Conservation (phyloP, 768 basidiomycete genomes). For the Tricholoma hemisulphureum region DNA sequence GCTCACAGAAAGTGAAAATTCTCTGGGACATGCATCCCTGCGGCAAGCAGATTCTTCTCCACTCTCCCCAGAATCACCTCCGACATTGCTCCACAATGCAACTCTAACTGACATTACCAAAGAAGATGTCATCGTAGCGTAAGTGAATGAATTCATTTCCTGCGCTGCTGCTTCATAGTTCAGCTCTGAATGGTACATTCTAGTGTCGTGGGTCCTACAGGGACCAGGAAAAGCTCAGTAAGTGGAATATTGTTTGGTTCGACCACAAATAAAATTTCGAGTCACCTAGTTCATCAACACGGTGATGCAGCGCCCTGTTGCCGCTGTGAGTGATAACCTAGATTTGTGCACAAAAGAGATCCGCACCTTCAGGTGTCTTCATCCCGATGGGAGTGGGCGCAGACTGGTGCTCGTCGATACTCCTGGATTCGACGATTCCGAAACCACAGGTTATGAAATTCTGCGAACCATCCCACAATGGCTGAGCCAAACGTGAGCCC, state of each 20-base stretch:
- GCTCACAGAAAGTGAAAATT: conserved; percentile 8
- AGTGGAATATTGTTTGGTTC: not conserved
- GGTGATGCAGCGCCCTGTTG: conserved; percentile 6
- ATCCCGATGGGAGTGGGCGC: conserved; percentile 17
- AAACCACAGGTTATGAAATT: conserved; percentile 22
- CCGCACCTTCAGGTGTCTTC: conserved; percentile 13
- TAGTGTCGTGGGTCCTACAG: conserved; percentile 30
- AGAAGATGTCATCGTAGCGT: conserved; percentile 19
- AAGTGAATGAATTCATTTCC: conserved; percentile 4
- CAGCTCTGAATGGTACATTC: conserved; percentile 1
- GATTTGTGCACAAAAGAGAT: conserved; percentile 22
- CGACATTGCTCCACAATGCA: not conserved
- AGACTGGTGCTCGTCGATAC: conserved; percentile 26
- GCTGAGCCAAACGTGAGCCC: conserved; percentile 23
- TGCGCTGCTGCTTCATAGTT: too few species aligned
- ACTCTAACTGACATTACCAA: not conserved
- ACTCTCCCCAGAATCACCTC: not conserved
- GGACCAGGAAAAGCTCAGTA: conserved; percentile 30
- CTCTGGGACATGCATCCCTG: conserved; percentile 5
- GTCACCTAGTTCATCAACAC: conserved; percentile 25
- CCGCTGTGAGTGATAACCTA: conserved; percentile 17
- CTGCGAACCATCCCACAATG: conserved; percentile 24
- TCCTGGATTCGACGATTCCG: conserved; percentile 28
- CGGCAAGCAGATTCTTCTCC: not conserved
- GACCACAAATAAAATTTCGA: not conserved